Percentiles rank a stretch among this genome's conserved stretches.
Evolutionary conservation across 2,329 filamentous ascomycete genomes (phyloP).

Genomic region (Graphiopsis chlorocephala): DNA sequence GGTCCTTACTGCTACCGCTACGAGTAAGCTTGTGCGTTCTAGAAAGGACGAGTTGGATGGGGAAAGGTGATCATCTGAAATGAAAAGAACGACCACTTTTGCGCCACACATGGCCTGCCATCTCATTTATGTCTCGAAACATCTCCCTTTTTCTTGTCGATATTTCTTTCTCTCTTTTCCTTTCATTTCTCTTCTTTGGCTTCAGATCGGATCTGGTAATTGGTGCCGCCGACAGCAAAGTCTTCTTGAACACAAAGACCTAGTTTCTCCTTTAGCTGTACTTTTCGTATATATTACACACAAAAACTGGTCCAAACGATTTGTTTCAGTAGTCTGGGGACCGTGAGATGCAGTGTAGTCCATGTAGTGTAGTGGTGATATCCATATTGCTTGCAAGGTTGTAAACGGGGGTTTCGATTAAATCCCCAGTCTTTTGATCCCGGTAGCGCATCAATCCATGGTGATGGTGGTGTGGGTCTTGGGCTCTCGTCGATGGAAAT

Average conservation of each 20-base stretch:
- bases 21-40: conserved; percentile 21
- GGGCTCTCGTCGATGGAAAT: not conserved
- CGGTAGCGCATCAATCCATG: not conserved
- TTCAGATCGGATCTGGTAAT: not conserved
- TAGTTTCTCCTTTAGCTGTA: not conserved
- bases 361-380: not conserved
- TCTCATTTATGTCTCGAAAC: not conserved
- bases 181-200: not conserved
- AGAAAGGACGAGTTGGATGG: conserved; percentile 18
- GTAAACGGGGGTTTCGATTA: not conserved
- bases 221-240: not conserved
- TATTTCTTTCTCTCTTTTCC: not conserved
- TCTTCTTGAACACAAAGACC: not conserved
- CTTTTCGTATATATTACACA: not conserved
- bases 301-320: not conserved
- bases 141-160: not conserved
- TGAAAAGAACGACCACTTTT: not conserved
- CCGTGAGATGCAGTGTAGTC: not conserved
- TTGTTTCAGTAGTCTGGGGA: not conserved
- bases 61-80: not conserved
- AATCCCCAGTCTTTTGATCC: not conserved
- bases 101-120: not conserved
- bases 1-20: conserved; percentile 36
- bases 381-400: not conserved
- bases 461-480: not conserved